Conservation (phyloP, 2,329 filamentous ascomycete genomes). For the Sarocladiaceae sp. region DNA sequence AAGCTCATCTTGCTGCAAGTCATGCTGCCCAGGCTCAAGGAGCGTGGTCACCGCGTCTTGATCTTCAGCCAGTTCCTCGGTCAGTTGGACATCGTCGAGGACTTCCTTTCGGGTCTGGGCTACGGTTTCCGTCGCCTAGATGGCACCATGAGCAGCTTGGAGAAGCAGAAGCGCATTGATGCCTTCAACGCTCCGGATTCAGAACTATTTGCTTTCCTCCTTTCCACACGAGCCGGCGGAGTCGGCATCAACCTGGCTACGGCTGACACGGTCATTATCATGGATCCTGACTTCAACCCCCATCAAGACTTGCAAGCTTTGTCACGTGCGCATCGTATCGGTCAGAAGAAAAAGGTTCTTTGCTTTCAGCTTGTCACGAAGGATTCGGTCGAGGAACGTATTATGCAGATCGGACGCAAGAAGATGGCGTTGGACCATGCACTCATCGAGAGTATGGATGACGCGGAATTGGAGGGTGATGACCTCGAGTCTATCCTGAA, state of each 20-base stretch:
- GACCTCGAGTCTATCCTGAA: conserved; percentile 84
- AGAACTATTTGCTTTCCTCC: conserved; percentile 77
- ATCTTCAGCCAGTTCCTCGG: conserved; percentile 94
- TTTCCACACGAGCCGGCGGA: conserved; percentile 90
- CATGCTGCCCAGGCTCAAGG: conserved; percentile 80
- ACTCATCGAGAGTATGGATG: conserved; percentile 85
- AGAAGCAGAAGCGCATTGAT: conserved; percentile 94
- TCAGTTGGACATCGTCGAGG: conserved; percentile 84
- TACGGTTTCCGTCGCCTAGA: conserved; percentile 76
- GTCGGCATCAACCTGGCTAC: conserved; percentile 97
- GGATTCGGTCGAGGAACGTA: conserved; percentile 85
- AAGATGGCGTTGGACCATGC: conserved; percentile 96
- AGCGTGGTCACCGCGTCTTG: conserved; percentile 81
- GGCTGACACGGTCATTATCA: conserved; percentile 94
- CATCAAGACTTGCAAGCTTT: conserved; percentile 96
- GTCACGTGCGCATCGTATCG: conserved; percentile 90
- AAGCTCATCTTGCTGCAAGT: conserved; percentile 80
- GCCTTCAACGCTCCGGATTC: conserved; percentile 84
- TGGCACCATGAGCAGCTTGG: conserved; percentile 69
- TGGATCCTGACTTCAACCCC: conserved; percentile 95
- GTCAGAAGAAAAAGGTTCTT: conserved; percentile 90
- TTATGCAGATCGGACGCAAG: conserved; percentile 89
- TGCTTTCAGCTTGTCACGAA: conserved; percentile 94
- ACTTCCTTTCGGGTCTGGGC: conserved; percentile 74
- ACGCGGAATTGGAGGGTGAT: conserved; percentile 68